These are phyloP conservation scores for Lyophyllum shimeji DNA, from an alignment of 768 basidiomycete genomes.

Conservation along the genomic window DNA sequence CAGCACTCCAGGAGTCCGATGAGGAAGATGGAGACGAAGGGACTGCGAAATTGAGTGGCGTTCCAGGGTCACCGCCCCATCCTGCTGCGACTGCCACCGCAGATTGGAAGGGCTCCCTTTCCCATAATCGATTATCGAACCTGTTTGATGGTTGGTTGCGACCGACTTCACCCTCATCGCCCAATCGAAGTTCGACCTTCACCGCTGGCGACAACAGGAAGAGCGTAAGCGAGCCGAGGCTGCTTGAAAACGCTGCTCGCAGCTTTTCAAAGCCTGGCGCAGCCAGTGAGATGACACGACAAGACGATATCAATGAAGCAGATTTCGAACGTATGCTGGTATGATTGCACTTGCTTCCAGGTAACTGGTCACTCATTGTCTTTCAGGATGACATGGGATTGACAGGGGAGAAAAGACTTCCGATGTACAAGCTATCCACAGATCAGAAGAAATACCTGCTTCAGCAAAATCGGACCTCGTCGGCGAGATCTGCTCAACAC, in stretches of 20 bases:
- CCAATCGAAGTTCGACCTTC: constrained; percentile 32
- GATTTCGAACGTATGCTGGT: constrained; percentile 76
- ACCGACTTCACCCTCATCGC: constrained; percentile 38
- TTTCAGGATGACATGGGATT: constrained; percentile 71
- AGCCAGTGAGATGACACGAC: constrained; percentile 24
- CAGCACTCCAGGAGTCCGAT: constrained; percentile 48
- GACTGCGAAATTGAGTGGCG: constrained; percentile 53
- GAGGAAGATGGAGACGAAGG: constrained; percentile 49
- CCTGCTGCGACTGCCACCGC: constrained; percentile 25
- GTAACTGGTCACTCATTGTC: constrained; percentile 7
- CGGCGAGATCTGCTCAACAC: constrained; percentile 23
- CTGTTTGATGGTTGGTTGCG: constrained; percentile 69
- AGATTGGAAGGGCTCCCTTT: constrained; percentile 54
- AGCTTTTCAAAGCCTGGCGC: constrained; percentile 22
- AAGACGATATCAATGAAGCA: constrained; percentile 33
- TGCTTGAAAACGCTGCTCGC: constrained; percentile 47
- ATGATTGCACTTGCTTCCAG: neutral
- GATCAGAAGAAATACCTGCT: constrained; percentile 71
- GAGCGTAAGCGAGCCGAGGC: constrained; percentile 72
- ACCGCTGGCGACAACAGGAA: constrained; percentile 43
- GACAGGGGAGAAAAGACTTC: constrained; percentile 65
- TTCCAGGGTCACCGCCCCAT: constrained; percentile 13
- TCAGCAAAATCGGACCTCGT: constrained; percentile 47
- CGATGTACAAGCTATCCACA: constrained; percentile 58
- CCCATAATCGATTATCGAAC: constrained; percentile 61